phyloP scores from a whole-genome alignment of 2,329 filamentous ascomycete genomes.

The Colletotrichum theobromicola region DNA sequence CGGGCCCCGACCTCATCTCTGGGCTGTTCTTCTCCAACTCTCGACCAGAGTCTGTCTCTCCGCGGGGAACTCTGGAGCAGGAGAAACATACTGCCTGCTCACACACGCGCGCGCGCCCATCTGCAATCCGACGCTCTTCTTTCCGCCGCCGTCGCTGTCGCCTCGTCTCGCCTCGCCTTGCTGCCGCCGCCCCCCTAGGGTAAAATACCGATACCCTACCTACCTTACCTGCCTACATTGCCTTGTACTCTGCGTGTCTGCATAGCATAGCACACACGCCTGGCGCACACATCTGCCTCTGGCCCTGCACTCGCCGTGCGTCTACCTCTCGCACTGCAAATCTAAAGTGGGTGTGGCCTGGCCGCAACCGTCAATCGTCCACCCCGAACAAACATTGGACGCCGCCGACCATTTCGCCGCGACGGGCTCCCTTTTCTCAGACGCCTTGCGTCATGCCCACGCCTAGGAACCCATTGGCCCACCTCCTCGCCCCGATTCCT shows the following conservation, averaged over 20 bases:
- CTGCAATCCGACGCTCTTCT: conserved; percentile 8
- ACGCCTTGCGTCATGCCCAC: conserved; percentile 21
- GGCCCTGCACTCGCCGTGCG: not conserved
- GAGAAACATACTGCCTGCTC: conserved; percentile 2
- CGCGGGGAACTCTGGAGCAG: not conserved
- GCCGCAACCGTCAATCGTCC: conserved; percentile 17
- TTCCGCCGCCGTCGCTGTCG: conserved; percentile 31
- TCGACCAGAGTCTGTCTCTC: not conserved
- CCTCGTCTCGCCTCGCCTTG: not conserved
- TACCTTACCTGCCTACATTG: not conserved
- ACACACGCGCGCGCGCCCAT: not conserved
- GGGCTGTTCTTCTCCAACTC: not conserved
- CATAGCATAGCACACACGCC: not conserved
- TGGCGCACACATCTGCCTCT: not conserved
- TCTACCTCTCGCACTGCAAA: not conserved
- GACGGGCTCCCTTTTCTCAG: conserved; percentile 14
- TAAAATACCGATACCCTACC: not conserved
- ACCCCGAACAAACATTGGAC: conserved; percentile 19
- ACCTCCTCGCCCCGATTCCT: conserved; percentile 15
- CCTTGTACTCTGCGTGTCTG: not conserved
- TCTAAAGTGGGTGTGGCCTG: conserved; percentile 2
- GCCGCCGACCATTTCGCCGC: conserved; percentile 15
- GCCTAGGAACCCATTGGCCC: conserved; percentile 21
- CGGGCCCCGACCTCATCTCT: not conserved
- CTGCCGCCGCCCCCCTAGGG: conserved; percentile 4